phyloP scores from a whole-genome alignment of 306 rosid species.

The Inga leiocalycina region DNA sequence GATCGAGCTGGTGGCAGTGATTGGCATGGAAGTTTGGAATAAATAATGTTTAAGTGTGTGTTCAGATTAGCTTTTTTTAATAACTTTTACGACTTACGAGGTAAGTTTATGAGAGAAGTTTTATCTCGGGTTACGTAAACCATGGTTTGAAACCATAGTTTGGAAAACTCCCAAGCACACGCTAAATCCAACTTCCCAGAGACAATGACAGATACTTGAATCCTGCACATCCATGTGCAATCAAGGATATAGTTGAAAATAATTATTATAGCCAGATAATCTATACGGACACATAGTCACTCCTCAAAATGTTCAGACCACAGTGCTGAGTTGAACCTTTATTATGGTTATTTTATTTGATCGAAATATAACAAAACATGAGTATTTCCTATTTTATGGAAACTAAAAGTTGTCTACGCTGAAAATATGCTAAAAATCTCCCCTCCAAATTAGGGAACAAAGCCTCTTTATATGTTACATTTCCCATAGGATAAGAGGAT shows the following conservation, averaged over 20 bases:
- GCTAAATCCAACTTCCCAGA: conserved; percentile 5
- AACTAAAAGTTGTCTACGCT: not conserved
- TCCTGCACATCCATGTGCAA: not conserved
- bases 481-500: not conserved
- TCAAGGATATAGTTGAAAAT: not conserved
- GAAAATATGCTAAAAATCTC: not conserved
- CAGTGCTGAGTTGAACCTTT: not conserved
- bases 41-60: not conserved
- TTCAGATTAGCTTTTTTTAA: too few relatives aligned
- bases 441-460: not conserved
- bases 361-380: not conserved
- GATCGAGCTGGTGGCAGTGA: not conserved
- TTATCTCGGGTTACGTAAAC: too few relatives aligned
- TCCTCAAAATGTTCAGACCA: not conserved
- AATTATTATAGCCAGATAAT: not conserved
- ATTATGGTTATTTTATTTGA: not conserved
- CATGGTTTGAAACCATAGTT: too few relatives aligned
- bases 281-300: not conserved
- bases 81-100: too few relatives aligned
- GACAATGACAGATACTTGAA: conserved; percentile 12
- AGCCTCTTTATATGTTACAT: not conserved
- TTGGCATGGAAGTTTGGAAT: not conserved
- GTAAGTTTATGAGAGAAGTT: too few relatives aligned
- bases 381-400: not conserved
- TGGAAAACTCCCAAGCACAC: too few relatives aligned